Evolutionary conservation across 345 rosid species (phyloP).

Genomic region (Melaleuca alternifolia): DNA sequence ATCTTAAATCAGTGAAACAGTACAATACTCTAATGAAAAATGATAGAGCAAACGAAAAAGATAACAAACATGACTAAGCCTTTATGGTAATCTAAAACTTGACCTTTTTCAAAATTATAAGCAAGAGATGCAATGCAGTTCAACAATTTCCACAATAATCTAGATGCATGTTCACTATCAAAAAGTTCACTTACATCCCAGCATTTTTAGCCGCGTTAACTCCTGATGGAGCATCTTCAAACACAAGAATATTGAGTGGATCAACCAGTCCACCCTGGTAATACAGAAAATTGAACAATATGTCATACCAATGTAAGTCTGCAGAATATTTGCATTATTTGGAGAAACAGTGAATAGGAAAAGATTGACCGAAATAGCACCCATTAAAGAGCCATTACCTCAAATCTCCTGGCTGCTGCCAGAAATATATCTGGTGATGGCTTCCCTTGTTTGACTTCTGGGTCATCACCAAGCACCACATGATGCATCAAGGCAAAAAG

Average conservation of each 20-base stretch:
- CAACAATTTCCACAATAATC: neutral
- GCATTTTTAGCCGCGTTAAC: conserved; percentile 87
- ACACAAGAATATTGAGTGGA: conserved; percentile 44
- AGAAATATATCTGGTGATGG: conserved; percentile 84
- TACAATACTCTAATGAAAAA: neutral
- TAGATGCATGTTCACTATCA: neutral
- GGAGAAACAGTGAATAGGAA: conserved; percentile 1
- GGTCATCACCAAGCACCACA: conserved; percentile 84
- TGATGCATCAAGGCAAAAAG: conserved; percentile 94
- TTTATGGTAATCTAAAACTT: neutral
- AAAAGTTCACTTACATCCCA: conserved; percentile 60
- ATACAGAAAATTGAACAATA: conserved; percentile 5
- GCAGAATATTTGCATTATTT: neutral
- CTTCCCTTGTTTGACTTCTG: conserved; percentile 90
- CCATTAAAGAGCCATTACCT: conserved; percentile 32
- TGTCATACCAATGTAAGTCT: neutral
- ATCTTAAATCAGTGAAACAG: neutral
- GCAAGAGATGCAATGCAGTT: neutral
- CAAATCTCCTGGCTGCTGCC: conserved; percentile 87
- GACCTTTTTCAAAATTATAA: neutral
- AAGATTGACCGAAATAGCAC: neutral
- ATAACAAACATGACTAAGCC: neutral
- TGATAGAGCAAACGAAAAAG: neutral
- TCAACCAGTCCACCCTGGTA: conserved; percentile 58
- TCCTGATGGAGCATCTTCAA: conserved; percentile 97